Base-by-base conservation (phyloP, 225 moss, liverwort and hornwort genomes). In the Ulota crispa region DNA sequence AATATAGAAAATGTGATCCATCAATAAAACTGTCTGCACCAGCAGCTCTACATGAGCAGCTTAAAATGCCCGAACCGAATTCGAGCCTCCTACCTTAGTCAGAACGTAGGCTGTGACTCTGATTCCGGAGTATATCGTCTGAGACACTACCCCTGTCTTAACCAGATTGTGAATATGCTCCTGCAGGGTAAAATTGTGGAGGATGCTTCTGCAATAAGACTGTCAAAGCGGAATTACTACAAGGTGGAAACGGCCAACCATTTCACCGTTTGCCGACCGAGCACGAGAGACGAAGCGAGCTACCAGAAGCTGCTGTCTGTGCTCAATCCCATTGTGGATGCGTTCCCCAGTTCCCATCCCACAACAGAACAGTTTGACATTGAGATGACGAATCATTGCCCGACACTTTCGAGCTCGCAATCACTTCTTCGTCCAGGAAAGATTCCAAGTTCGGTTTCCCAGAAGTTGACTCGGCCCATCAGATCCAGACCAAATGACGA, bases 231-330 rank as follows among this genome's bases (percentile, higher is more conserved):
- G 0, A 47, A 65, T 30, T 20, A 21, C 23, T 67, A 3, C 66
- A 78, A 67, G 64, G 27, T 78, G 7, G 77, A 78, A 78, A 0
- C 19, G 47, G 64, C 77, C 64, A 66, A 78, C 47, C 77, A 78
- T 52, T 26, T 65, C 6, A 66, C 28, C 8, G 64, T 78, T 19
- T 78, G 77, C 28, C 45, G 50, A 19, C 64, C 50, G 31, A n/a
- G 9, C n/a, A 39, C 36, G 6, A 75, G 26, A 42, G 41, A 75
- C 14, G 75, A 75, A 37, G 62, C 0, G 36, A 75, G 60, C 60
- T 75, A 75, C 39, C 41, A 26, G 12, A 34, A 14, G 26, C 60
- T 75, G 41, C 26, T 75, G 43, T 7, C 13, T 15, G 75, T 75
- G 75, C 76, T 76, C 20, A 55, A 57, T 3, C 62, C 30, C 16